These are phyloP conservation scores for Pisolithus sp. DNA, from an alignment of 768 basidiomycete genomes.

Conservation along the genomic window DNA sequence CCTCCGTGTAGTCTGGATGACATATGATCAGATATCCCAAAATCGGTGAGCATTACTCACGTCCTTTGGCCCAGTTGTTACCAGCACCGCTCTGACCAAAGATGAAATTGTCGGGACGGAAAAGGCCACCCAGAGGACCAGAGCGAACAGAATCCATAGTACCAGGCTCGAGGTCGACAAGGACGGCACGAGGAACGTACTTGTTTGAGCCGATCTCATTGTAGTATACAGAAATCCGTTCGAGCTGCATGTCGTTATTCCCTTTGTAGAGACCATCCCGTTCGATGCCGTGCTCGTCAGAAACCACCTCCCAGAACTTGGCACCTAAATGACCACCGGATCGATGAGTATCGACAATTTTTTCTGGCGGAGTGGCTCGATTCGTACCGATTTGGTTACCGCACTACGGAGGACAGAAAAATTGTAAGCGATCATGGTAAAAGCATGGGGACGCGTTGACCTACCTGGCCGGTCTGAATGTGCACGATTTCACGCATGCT, in stretches of 20 bases:
- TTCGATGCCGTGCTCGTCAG: conserved; percentile 96
- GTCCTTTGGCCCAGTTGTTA: conserved; percentile 99
- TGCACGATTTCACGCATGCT: conserved; percentile 99
- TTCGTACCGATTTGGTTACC: conserved; percentile 97
- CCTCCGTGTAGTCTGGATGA: conserved; percentile 69
- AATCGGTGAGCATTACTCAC: conserved; percentile 44
- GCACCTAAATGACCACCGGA: conserved; percentile 50
- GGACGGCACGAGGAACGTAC: conserved; percentile 97
- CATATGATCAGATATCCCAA: neutral
- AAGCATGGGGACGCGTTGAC: conserved; percentile 11
- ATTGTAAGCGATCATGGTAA: conserved; percentile 19
- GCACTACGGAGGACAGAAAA: conserved; percentile 50
- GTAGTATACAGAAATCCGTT: conserved; percentile 97
- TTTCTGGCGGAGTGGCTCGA: conserved; percentile 13
- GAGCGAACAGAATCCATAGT: conserved; percentile 92
- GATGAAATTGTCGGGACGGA: conserved; percentile 98
- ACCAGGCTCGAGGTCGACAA: conserved; percentile 97
- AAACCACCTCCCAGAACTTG: conserved; percentile 97
- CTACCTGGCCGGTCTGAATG: conserved; percentile 96
- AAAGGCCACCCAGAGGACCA: conserved; percentile 83
- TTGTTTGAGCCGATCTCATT: conserved; percentile 93
- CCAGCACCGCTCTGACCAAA: conserved; percentile 98
- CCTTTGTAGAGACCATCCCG: conserved; percentile 92
- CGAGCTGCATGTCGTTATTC: conserved; percentile 90
- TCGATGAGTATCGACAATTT: conserved; percentile 14